Evolutionary conservation across 306 rosid species (phyloP).

Genomic region (Pyrus bretschneideri): DNA sequence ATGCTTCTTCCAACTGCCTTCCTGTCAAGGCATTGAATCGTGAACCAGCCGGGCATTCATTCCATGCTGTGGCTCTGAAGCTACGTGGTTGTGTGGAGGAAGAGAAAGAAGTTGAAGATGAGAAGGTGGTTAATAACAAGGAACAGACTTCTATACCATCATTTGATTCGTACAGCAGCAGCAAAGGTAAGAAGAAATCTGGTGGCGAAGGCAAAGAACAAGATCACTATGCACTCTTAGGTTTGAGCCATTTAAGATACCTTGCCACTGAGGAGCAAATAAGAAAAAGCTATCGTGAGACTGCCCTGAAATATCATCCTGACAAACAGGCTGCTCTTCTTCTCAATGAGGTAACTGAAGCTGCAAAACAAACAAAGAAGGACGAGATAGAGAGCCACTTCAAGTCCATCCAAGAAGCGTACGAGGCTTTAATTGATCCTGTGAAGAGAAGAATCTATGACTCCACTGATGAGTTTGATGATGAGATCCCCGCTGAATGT

Average conservation of each 20-base stretch:
- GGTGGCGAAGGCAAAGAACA: slow-evolving; percentile 63
- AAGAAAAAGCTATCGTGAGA: slow-evolving; percentile 82
- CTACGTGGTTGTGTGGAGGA: slow-evolving; percentile 60
- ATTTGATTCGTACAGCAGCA: slow-evolving; percentile 78
- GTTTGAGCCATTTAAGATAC: slow-evolving; percentile 82
- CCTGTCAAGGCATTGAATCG: slow-evolving; percentile 59
- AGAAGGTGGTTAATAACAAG: slow-evolving; percentile 51
- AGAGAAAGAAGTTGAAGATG: slow-evolving; percentile 25
- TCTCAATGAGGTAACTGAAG: slow-evolving; percentile 80
- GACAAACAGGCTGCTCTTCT: slow-evolving; percentile 90
- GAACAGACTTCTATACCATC: slow-evolving; percentile 53
- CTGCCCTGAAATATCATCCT: slow-evolving; percentile 90
- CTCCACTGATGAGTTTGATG: slow-evolving; percentile 97
- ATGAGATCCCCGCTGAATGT: slow-evolving; percentile 91
- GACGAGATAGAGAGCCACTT: slow-evolving; percentile 86
- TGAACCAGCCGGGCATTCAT: slow-evolving; percentile 93
- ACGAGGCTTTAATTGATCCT: slow-evolving; percentile 76
- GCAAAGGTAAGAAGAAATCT: slow-evolving; percentile 85
- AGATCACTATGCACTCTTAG: slow-evolving; percentile 95
- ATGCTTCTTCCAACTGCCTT: slow-evolving; percentile 69
- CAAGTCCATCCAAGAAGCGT: slow-evolving; percentile 88
- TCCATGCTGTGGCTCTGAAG: slow-evolving; percentile 70
- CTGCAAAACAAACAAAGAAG: slow-evolving; percentile 71
- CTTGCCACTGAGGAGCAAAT: slow-evolving; percentile 97
- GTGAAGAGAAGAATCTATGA: slow-evolving; percentile 87